Evolutionary conservation across 2,329 filamentous ascomycete species (phyloP).

Genomic region (Cladosporium sp.): DNA sequence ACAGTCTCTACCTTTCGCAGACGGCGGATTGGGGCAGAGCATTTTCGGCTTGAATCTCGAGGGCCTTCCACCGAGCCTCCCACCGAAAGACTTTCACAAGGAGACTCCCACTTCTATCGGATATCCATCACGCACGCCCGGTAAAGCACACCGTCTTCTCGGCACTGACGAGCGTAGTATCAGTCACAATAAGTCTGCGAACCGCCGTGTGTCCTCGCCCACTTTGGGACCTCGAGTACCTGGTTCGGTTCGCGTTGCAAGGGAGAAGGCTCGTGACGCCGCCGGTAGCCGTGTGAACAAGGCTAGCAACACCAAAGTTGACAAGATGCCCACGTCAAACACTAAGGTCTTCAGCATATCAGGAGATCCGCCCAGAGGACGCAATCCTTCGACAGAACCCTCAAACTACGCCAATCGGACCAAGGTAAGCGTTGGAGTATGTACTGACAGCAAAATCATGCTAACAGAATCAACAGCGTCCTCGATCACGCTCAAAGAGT

Average conservation of each 20-base stretch:
- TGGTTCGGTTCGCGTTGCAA: constrained; percentile 17
- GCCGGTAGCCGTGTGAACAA: not conserved
- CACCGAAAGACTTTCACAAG: not conserved
- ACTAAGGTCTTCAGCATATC: constrained; percentile 2
- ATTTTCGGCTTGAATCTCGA: not conserved
- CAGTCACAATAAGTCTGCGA: not conserved
- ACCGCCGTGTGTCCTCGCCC: constrained; percentile 20
- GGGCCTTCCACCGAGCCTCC: not conserved
- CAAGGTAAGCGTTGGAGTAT: not conserved
- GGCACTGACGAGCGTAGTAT: constrained; percentile 2
- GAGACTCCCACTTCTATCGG: constrained; percentile 16
- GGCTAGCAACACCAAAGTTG: not conserved
- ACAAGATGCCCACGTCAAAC: constrained; percentile 6
- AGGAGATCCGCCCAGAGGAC: not conserved
- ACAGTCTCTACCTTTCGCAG: not conserved
- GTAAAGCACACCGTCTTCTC: constrained; percentile 4
- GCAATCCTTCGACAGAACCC: not conserved
- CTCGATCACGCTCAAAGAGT: constrained; percentile 25
- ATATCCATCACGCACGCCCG: constrained; percentile 19
- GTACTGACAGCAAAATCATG: not conserved
- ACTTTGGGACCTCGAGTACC: constrained; percentile 19
- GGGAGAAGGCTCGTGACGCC: constrained; percentile 12
- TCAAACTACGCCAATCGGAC: not conserved
- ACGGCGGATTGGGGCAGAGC: not conserved
- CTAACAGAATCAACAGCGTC: constrained; percentile 10